These are phyloP conservation scores for Sanghuangporus sanghuang DNA, from an alignment of 1,284 basidiomycete species.

Conservation along the genomic window DNA sequence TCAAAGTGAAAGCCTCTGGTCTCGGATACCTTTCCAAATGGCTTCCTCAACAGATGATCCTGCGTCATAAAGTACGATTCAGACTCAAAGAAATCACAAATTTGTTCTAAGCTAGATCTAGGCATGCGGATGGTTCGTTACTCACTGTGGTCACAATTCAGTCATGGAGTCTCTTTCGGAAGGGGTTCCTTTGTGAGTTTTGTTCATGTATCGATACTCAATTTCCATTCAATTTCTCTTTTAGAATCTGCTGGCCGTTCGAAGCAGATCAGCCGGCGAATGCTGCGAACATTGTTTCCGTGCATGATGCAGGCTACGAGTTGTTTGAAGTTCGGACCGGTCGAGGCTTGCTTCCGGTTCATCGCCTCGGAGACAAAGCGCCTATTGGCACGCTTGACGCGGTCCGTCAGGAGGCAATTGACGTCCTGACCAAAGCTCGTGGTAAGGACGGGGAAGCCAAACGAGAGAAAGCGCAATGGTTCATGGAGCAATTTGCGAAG, in stretches of 20 bases:
- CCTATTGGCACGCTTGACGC: conserved; percentile 13
- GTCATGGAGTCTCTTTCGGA: conserved; percentile 16
- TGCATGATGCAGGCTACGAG: conserved; percentile 25
- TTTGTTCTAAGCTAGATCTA: background rate
- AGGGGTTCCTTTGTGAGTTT: conserved; percentile 17
- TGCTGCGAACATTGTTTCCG: conserved; percentile 21
- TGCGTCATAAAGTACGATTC: conserved; percentile 12
- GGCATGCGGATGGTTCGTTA: conserved; percentile 20
- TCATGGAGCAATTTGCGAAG: conserved; percentile 1
- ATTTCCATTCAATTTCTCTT: background rate
- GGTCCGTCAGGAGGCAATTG: background rate
- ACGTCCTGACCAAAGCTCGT: conserved; percentile 4
- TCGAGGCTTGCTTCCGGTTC: conserved; percentile 20
- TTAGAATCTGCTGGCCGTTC: conserved; percentile 27
- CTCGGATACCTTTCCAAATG: conserved; percentile 14
- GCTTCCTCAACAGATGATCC: conserved; percentile 18
- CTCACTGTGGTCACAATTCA: conserved; percentile 20
- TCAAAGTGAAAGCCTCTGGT: conserved; percentile 12
- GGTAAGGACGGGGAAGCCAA: conserved; percentile 11
- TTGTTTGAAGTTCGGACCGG: conserved; percentile 26
- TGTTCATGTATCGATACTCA: background rate
- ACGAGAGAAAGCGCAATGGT: conserved; percentile 3
- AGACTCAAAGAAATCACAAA: background rate
- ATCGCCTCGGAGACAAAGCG: conserved; percentile 6
- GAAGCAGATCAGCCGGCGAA: conserved; percentile 24